Percentiles rank a stretch among this genome's conserved stretches.
Conservation (phyloP, 1,139 yeast species). For the Debaryomyces udenii region DNA sequence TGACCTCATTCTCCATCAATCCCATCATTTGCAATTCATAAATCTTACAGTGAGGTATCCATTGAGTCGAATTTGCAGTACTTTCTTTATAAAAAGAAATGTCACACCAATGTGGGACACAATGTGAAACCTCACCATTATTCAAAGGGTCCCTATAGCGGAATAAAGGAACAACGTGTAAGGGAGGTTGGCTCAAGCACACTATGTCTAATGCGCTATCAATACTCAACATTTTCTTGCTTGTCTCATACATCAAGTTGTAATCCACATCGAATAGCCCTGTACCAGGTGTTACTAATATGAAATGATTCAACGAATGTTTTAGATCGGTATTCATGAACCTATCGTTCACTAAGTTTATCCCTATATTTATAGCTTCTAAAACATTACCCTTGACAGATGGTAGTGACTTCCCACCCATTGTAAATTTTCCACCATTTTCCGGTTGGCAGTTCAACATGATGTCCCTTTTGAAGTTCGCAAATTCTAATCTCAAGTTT, state of each 20-base stretch:
- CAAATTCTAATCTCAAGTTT: conserved; percentile 79
- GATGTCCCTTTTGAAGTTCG: conserved; percentile 75
- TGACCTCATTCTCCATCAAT: conserved; percentile 84
- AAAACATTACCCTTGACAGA: conserved; percentile 87
- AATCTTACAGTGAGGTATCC: conserved; percentile 93
- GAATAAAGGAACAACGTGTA: conserved; percentile 89
- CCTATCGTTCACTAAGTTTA: conserved; percentile 77
- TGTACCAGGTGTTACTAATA: conserved; percentile 87
- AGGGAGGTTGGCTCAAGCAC: conserved; percentile 87
- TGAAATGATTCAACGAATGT: conserved; percentile 84
- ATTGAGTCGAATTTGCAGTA: conserved; percentile 54
- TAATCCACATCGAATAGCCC: conserved; percentile 93
- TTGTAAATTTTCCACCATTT: conserved; percentile 20
- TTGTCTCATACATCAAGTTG: conserved; percentile 71
- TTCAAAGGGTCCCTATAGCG: conserved; percentile 54
- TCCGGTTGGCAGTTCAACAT: conserved; percentile 43
- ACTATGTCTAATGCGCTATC: conserved; percentile 89
- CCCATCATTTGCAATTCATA: conserved; percentile 99
- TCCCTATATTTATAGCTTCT: conserved; percentile 84
- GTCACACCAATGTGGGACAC: conserved; percentile 95
- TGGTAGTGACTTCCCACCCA: conserved; percentile 70
- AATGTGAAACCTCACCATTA: conserved; percentile 59
- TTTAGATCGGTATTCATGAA: conserved; percentile 84
- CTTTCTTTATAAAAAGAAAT: conserved; percentile 80
- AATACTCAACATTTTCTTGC: conserved; percentile 70